phyloP scores from a whole-genome alignment of 2,329 filamentous ascomycete genomes.

The Penicillium sclerotigenum region DNA sequence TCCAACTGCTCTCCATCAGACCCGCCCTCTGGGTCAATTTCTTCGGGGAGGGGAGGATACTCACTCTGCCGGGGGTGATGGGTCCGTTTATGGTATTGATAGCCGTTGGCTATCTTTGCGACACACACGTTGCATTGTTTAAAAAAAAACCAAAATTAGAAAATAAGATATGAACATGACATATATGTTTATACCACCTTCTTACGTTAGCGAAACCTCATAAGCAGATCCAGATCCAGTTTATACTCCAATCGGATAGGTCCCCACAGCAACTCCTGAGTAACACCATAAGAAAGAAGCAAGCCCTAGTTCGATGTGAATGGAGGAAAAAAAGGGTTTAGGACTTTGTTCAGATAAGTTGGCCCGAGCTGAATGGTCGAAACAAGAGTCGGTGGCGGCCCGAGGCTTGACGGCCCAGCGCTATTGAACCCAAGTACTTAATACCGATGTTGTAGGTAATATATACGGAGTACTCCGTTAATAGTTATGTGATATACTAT shows the following conservation, averaged over 20 bases:
- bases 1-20: slow-evolving; percentile 44
- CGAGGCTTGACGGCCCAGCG: not conserved
- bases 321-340: not conserved
- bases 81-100: slow-evolving; percentile 19
- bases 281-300: not conserved
- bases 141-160: not conserved
- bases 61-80: slow-evolving; percentile 21
- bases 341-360: not conserved
- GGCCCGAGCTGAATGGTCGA: not conserved
- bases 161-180: not conserved
- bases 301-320: not conserved
- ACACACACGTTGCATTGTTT: slow-evolving; percentile 5
- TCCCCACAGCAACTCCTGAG: not conserved
- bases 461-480: too few relatives aligned
- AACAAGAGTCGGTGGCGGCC: not conserved
- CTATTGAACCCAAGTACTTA: not conserved
- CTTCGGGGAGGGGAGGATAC: slow-evolving; percentile 4
- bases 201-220: too few relatives aligned
- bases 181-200: too few relatives aligned
- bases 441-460: too few relatives aligned
- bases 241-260: not conserved
- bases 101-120: slow-evolving; percentile 8
- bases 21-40: slow-evolving; percentile 27
- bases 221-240: not conserved
- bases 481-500: too few relatives aligned